Base-by-base conservation (phyloP, 192 early-diverging fungal genomes). In the Entomortierella parvispora region DNA sequence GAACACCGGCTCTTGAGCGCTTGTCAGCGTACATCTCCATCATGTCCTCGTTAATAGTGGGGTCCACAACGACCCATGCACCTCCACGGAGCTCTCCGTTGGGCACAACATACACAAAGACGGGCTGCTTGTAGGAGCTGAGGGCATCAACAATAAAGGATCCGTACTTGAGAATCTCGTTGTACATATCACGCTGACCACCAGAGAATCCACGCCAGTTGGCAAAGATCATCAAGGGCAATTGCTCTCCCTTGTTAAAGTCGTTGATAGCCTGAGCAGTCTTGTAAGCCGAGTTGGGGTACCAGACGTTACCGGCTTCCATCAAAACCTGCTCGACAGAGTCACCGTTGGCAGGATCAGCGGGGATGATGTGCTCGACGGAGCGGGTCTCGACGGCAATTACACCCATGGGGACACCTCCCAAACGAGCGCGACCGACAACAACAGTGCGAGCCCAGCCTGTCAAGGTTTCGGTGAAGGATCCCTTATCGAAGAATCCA, bases 201-300 rank as follows among this genome's bases (percentile, higher is more conserved):
- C 97, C 97, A 29, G 95, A 95, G 89, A 99, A 99, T 54, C 96
- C 97, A 84, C 97, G 94, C 97, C 97, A 99, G 93, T 99, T 99
- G 80, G 97, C 97, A 90, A 99, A 97, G 82, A 99, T 94, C 69
- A 99, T 96, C 75, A 99, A 85, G 22, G 97, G 97, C 64, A 99
- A 85, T 70, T 97, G 95, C 83, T 99, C 97, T 79, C 97, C 97
- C 69, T 96, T 93, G 88, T 98, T 97, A 50, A 99, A 98, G 84
- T 99, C 97, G 71, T 93, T 92, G 82, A 99, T 99, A 0, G 97
- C 96, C 84, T 99, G 97, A 15, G 97, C 96, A 23, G 97, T 99
- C 88, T 99, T 99, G 88, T 89, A 99, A n/a, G 97, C 94, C 46
- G 94, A 96, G 89, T 97, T 97, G 44, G 97, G 97, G 79, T 94